These are phyloP conservation scores for Sugiyamaella marilandica DNA, from an alignment of 805 yeast species.

Conservation along the genomic window DNA sequence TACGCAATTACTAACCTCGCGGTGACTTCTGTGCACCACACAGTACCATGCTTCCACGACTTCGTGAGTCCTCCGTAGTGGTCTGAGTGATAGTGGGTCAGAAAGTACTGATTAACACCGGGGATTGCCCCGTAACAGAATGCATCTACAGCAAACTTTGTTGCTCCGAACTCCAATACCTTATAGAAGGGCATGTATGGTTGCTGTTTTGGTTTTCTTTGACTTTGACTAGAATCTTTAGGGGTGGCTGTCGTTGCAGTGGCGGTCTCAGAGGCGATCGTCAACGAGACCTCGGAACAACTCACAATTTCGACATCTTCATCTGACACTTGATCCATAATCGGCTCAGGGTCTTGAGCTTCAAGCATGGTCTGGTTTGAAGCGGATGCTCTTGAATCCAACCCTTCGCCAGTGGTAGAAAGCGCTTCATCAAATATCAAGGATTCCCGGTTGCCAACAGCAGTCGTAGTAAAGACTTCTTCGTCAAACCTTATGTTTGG, in stretches of 20 bases:
- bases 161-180: constrained; percentile 26
- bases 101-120: constrained; percentile 30
- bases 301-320: background rate
- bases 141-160: constrained; percentile 35
- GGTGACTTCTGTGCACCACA: constrained; percentile 73
- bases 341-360: background rate
- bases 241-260: background rate
- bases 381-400: too few species aligned
- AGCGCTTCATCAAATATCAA: too few species aligned
- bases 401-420: too few species aligned
- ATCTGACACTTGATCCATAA: background rate
- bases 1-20: constrained; percentile 49
- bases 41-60: constrained; percentile 66
- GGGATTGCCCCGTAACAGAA: constrained; percentile 34
- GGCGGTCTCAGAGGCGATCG: too few species aligned
- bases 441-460: too few species aligned
- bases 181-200: constrained; percentile 30
- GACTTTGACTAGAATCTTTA: background rate
- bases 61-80: constrained; percentile 86
- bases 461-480: too few species aligned
- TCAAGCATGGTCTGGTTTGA: background rate
- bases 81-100: constrained; percentile 82
- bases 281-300: background rate
- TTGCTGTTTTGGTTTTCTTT: background rate
- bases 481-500: too few species aligned